Evolutionary conservation across 768 basidiomycete genomes (phyloP).

Genomic region (Tephrocybe sp.): DNA sequence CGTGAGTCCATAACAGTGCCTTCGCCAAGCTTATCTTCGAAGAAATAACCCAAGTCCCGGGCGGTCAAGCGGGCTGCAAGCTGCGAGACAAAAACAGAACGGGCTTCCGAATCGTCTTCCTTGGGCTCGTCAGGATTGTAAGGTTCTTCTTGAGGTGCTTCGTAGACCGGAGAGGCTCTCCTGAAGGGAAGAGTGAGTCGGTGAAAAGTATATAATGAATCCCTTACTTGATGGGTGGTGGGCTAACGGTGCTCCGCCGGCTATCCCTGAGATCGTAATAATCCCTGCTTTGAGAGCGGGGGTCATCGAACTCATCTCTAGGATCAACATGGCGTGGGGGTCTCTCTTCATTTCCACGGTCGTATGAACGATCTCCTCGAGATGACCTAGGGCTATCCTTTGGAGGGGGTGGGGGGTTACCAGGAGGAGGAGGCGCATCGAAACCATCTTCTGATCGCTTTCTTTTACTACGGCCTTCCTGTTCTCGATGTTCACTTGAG

Average conservation of each 20-base stretch:
- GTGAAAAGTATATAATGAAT: conserved; percentile 3
- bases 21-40: conserved; percentile 95
- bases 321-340: conserved; percentile 43
- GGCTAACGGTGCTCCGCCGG: conserved; percentile 36
- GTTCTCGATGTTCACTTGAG: conserved; percentile 37
- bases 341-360: conserved; percentile 52
- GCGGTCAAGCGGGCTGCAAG: conserved; percentile 95
- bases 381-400: conserved; percentile 49
- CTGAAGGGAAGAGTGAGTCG: conserved; percentile 32
- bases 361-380: conserved; percentile 52
- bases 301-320: conserved; percentile 63
- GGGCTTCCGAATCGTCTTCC: conserved; percentile 96
- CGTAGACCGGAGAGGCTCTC: conserved; percentile 71
- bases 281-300: conserved; percentile 42
- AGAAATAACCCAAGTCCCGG: conserved; percentile 97
- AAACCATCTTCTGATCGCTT: conserved; percentile 57
- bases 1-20: conserved; percentile 92
- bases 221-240: conserved; percentile 46
- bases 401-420: conserved; percentile 40
- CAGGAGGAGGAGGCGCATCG: conserved; percentile 36
- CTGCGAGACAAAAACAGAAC: conserved; percentile 98
- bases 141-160: conserved; percentile 59
- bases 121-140: conserved; percentile 86
- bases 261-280: conserved; percentile 26
- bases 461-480: conserved; percentile 63